Evolutionary conservation across 1,284 basidiomycete genomes (phyloP).

Genomic region (Tranzscheliella williamsii): DNA sequence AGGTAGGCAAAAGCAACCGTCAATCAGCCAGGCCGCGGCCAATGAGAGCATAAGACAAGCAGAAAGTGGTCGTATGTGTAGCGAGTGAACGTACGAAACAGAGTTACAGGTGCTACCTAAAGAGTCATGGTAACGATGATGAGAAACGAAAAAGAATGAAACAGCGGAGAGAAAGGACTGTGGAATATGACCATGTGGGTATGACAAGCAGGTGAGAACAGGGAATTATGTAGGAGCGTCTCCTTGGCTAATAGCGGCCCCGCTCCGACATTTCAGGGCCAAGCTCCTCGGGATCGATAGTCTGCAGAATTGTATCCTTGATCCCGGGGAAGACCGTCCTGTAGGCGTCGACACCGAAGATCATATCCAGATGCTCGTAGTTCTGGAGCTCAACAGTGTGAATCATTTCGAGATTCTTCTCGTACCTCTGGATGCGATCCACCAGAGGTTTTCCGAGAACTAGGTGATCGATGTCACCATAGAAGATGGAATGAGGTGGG

Average conservation of each 20-base stretch:
- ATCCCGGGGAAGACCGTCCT: constrained; percentile 55
- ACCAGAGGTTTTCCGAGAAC: constrained; percentile 58
- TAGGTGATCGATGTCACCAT: constrained; percentile 56
- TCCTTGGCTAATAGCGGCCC: not conserved
- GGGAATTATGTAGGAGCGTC: too few relatives aligned
- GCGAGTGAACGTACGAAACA: too few relatives aligned
- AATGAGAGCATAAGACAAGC: too few relatives aligned
- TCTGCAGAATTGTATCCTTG: constrained; percentile 56
- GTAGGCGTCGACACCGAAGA: constrained; percentile 56
- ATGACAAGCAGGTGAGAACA: too few relatives aligned
- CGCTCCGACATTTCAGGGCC: constrained; percentile 31
- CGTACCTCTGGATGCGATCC: constrained; percentile 50
- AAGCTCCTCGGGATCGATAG: constrained; percentile 43
- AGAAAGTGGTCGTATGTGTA: too few relatives aligned
- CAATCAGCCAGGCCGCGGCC: too few relatives aligned
- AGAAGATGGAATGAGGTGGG: constrained; percentile 58
- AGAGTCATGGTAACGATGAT: too few relatives aligned
- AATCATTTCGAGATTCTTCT: constrained; percentile 57
- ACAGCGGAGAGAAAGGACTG: not conserved
- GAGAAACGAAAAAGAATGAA: not conserved
- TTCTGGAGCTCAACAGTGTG: constrained; percentile 58
- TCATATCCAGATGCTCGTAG: constrained; percentile 59
- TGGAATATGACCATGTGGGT: too few relatives aligned
- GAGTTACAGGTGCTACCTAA: too few relatives aligned
- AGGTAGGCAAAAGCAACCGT: too few relatives aligned